phyloP scores from a whole-genome alignment of 116 monocot species.

The Dioscorea cayenensis region DNA sequence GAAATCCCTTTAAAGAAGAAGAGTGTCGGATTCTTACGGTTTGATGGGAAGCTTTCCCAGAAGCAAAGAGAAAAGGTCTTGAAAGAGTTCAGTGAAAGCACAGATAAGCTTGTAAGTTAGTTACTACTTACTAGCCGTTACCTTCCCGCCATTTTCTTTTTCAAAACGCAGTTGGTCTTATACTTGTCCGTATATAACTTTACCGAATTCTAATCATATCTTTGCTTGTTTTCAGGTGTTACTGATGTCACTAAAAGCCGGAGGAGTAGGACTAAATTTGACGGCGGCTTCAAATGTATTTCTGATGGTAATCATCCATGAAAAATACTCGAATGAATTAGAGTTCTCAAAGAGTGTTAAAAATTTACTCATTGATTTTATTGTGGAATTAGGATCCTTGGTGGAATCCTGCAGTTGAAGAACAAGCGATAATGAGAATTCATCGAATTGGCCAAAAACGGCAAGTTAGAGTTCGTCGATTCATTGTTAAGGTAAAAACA shows the following conservation, averaged over 20 bases:
- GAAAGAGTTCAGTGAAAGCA: constrained; percentile 65
- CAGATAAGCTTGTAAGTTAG: constrained; percentile 34
- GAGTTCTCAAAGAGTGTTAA: too few species aligned
- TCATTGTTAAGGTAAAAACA: constrained; percentile 70
- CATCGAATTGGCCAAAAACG: constrained; percentile 87
- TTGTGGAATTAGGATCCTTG: constrained; percentile 68
- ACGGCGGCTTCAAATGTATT: constrained; percentile 90
- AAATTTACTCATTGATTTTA: neutral
- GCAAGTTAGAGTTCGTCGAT: constrained; percentile 67
- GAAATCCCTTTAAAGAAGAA: constrained; percentile 47
- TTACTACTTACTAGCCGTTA: too few species aligned
- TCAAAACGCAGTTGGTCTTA: too few species aligned
- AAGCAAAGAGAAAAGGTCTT: constrained; percentile 70
- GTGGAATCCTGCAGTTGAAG: constrained; percentile 98
- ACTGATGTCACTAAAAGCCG: constrained; percentile 86
- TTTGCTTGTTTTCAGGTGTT: constrained; percentile 34
- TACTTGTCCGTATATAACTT: too few species aligned
- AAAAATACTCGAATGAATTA: too few species aligned
- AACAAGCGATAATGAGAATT: constrained; percentile 93
- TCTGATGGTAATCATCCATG: constrained; percentile 46
- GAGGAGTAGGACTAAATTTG: constrained; percentile 87
- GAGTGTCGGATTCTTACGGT: constrained; percentile 47
- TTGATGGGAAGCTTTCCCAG: constrained; percentile 73
- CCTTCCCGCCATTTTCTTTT: too few species aligned
- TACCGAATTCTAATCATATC: neutral